Conservation (phyloP, 1,139 yeast genomes). For the Pichiaceae sp. region DNA sequence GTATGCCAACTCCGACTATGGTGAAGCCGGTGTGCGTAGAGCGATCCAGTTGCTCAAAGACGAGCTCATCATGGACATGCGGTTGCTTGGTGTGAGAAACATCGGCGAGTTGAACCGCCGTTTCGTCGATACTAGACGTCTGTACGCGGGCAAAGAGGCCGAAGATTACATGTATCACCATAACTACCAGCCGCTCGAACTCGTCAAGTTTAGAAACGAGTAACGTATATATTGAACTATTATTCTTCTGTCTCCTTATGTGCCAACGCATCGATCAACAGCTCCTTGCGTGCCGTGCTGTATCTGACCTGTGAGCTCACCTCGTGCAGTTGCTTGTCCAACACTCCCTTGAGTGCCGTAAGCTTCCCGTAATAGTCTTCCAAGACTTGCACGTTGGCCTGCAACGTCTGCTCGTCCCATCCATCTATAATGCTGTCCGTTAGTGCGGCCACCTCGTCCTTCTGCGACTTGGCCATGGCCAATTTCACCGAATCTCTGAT, state of each 20-base stretch:
- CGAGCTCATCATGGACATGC: constrained; percentile 83
- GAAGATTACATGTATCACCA: constrained; percentile 35
- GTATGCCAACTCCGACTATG: constrained; percentile 69
- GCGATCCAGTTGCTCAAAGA: constrained; percentile 74
- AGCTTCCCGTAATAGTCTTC: constrained; percentile 38
- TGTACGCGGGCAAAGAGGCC: constrained; percentile 32
- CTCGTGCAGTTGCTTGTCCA: constrained; percentile 33
- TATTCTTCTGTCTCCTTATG: too few species aligned
- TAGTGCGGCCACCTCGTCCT: neutral
- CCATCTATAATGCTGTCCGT: neutral
- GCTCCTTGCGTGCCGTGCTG: constrained; percentile 52
- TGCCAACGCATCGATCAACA: constrained; percentile 32
- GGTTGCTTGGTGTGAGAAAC: constrained; percentile 68
- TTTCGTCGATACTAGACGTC: constrained; percentile 37
- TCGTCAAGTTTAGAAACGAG: constrained; percentile 27
- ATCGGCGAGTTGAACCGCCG: constrained; percentile 55
- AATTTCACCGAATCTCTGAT: too few species aligned
- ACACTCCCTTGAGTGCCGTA: constrained; percentile 36
- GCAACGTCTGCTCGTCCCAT: constrained; percentile 18
- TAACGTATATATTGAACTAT: too few species aligned
- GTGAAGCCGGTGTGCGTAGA: constrained; percentile 69
- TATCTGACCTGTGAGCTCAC: constrained; percentile 32
- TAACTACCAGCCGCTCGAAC: constrained; percentile 33
- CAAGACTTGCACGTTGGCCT: constrained; percentile 22
- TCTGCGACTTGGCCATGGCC: too few species aligned